Conservation (phyloP, 1,284 basidiomycete genomes). For the Trametes sp. region DNA sequence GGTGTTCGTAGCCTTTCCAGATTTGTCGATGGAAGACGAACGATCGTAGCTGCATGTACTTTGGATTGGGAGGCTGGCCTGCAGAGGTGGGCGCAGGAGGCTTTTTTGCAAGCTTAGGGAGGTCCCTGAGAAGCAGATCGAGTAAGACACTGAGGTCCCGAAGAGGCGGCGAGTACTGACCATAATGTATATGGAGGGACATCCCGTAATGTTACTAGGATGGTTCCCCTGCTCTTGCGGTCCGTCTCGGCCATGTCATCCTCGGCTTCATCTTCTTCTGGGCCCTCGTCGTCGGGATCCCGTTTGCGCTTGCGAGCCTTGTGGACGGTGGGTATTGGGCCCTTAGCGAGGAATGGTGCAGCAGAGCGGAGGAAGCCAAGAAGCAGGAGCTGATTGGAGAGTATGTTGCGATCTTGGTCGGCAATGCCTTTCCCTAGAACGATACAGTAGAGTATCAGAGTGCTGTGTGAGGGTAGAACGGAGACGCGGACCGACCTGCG, state of each 20-base stretch:
- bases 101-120: constrained; percentile 82
- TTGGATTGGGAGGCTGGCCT: constrained; percentile 62
- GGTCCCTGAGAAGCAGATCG: constrained; percentile 59
- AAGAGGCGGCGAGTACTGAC: constrained; percentile 47
- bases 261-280: constrained; percentile 38
- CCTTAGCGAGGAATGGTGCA: constrained; percentile 66
- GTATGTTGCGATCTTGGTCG: constrained; percentile 94
- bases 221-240: constrained; percentile 55
- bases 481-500: constrained; percentile 82
- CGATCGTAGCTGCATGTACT: constrained; percentile 79
- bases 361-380: constrained; percentile 86
- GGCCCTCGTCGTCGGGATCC: constrained; percentile 50
- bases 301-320: constrained; percentile 54
- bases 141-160: neutral
- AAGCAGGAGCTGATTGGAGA: constrained; percentile 90
- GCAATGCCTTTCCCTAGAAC: constrained; percentile 95
- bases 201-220: constrained; percentile 92
- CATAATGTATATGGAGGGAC: constrained; percentile 90
- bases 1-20: constrained; percentile 90
- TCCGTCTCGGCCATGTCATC: constrained; percentile 7
- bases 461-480: no score
- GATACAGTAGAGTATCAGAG: no score
- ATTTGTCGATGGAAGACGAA: constrained; percentile 79
- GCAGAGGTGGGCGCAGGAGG: constrained; percentile 58
- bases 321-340: constrained; percentile 57